Evolutionary conservation across 257 asterid genomes (phyloP), one percentile per base, ranked within the genome.

Genomic region (Solanum medicagineum): DNA sequence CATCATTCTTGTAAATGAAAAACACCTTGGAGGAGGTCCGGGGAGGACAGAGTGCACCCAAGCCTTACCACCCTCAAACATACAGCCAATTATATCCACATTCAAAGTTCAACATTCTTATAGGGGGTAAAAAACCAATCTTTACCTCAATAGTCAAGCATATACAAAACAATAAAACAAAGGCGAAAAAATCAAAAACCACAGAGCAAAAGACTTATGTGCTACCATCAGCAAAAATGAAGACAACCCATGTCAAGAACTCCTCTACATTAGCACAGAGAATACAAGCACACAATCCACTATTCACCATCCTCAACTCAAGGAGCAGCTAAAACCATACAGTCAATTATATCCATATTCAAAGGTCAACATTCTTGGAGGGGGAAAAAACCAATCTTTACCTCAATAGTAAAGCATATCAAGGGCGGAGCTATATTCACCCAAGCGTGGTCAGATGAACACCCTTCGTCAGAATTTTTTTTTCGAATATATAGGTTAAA

Each of bases 211-310:
- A 24, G 9, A 96, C 98, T 94, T 88, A 94, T 98, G 94, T 81
- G 95, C 98, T 94, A 40, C 96, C 98, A 75, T 97, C 96, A 3
- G 89, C 86, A 80, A 97, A 97, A 92, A 95, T 92, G 92, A 65
- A 97, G 94, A 98, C 95, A 84, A 93, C 97, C 98, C 99, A 97
- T 5, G 20, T 91, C 94, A 96, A 51, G 63, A 77, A 77, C 62
- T 15, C 3, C 62, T 22, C 62, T 36, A 75, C 82, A 49, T 75
- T 49, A 51, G 62, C 82, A 51, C 81, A 75, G 4, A 4, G 44
- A 77, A 77, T 51, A 71, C 47, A 77, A 47, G 36, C 42, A 51
- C 82, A 51, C 62, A 51, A 16, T 75, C 62, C 82, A 47, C 9
- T 62, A 62, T 24, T 62, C 10, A 49, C 16, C 0, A 60, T 15